Base-by-base conservation (phyloP, 1,284 basidiomycete species). In the Microbotryum violaceum region DNA sequence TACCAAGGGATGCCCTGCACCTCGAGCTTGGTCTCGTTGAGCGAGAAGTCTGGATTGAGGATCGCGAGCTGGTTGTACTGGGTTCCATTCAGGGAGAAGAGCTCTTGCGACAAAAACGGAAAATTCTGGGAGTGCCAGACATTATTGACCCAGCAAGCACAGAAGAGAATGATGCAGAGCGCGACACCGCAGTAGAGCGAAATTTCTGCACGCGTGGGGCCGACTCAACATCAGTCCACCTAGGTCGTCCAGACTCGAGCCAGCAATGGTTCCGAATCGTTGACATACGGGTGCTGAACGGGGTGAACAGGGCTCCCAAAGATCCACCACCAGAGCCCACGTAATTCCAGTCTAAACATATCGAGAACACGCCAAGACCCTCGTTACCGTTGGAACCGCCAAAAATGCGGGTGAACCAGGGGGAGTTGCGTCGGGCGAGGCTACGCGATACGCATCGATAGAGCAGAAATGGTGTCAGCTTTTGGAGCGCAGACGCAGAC, bases 31-130 rank as follows among this genome's bases (percentile, higher is more conserved):
- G 61, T 91, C 25, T 84, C 83, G 72, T 89, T 91, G 58, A 94
- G 80, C 61, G 89, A 88, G 44, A 92, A 77, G 0, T 93, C 90
- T 16, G 89, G 88, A 72, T 91, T 92, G 50, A 94, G 78, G 69
- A 94, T 93, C 55, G 82, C 82, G 63, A 92, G 92, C 71, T 85
- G 83, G 56, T 63, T 58, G 57, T 68, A 85, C 18, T 79, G 67
- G 0, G 80, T 78, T 27, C 84, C 83, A 68, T 84, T 80, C 14
- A 75, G 69, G 25, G 79, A 77, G 73, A 85, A 85, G 33, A 85
- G 79, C 47, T 60, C 82, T 10, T 67, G 82, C 0, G 83, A 83
- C 31, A 85, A 76, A 80, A 85, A 84, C 0, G 83, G 84, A 74
- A 82, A 84, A 1, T 73, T 71, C 56, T 78, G 71, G 1, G 82